phyloP scores from a whole-genome alignment of 208 protist genomes.

The Wallacemonas rigidus region DNA sequence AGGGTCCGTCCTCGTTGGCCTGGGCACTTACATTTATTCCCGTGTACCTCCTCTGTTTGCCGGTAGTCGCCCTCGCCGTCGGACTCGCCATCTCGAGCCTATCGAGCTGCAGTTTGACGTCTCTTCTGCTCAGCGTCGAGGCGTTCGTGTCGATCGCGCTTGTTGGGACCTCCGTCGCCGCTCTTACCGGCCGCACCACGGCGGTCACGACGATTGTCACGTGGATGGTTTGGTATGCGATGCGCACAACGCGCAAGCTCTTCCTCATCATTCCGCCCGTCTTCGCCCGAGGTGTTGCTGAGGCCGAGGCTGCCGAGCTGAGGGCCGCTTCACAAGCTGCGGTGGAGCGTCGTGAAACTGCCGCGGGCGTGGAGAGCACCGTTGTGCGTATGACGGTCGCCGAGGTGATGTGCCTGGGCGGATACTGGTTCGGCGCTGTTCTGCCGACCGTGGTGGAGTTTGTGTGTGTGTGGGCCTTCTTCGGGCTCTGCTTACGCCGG shows the following conservation, averaged over 20 bases:
- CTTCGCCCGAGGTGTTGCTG: conserved; percentile 23
- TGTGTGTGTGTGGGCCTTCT: conserved; percentile 41
- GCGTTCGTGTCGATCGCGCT: conserved; percentile 22
- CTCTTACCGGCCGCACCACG: conserved; percentile 33
- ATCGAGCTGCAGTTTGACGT: background rate
- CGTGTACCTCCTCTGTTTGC: conserved; percentile 7
- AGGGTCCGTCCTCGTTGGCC: conserved; percentile 8
- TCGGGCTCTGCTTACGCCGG: conserved; percentile 37
- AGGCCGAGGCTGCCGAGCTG: background rate
- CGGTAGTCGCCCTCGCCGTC: conserved; percentile 21
- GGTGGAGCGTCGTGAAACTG: background rate
- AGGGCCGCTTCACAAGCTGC: background rate
- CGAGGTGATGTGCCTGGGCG: conserved; percentile 12
- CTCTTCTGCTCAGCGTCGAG: conserved; percentile 13
- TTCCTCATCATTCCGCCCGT: conserved; percentile 35
- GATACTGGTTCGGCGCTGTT: conserved; percentile 17
- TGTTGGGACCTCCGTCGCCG: conserved; percentile 34
- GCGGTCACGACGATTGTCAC: conserved; percentile 39
- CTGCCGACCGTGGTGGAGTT: conserved; percentile 31
- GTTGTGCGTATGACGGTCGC: conserved; percentile 4
- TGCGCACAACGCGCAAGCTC: conserved; percentile 31
- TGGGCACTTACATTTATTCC: conserved; percentile 15
- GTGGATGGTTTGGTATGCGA: conserved; percentile 33
- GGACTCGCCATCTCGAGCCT: conserved; percentile 18
- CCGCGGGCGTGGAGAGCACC: background rate